These are phyloP conservation scores for Niveomyces coronatus DNA, from an alignment of 2,329 filamentous ascomycete genomes.

Conservation along the genomic window DNA sequence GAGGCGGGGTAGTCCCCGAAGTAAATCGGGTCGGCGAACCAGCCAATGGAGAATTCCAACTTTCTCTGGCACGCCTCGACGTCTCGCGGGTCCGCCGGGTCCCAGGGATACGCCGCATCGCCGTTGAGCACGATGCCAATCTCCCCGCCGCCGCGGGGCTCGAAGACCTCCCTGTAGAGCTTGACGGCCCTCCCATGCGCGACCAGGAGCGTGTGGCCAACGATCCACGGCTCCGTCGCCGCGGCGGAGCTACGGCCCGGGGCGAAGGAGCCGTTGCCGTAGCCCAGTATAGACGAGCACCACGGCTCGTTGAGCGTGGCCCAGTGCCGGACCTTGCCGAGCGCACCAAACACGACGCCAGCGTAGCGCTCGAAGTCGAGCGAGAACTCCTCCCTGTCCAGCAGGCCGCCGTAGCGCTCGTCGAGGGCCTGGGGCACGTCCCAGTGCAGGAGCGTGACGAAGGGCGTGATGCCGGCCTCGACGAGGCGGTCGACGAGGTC, in stretches of 20 bases:
- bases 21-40: conserved; percentile 86
- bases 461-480: conserved; percentile 65
- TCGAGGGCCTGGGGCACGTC: conserved; percentile 72
- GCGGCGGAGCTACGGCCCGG: conserved; percentile 75
- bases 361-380: conserved; percentile 74
- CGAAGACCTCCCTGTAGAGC: conserved; percentile 74
- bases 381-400: conserved; percentile 75
- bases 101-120: conserved; percentile 75
- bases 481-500: conserved; percentile 70
- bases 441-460: conserved; percentile 83
- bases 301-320: conserved; percentile 88
- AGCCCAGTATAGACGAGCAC: conserved; percentile 73
- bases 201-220: conserved; percentile 69
- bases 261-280: conserved; percentile 67
- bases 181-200: conserved; percentile 75
- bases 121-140: conserved; percentile 87
- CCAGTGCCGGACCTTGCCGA: conserved; percentile 76
- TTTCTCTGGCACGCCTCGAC: conserved; percentile 69
- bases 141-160: conserved; percentile 58
- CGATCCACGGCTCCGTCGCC: conserved; percentile 68
- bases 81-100: conserved; percentile 63
- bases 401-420: conserved; percentile 68
- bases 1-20: conserved; percentile 73
- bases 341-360: conserved; percentile 60
- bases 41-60: conserved; percentile 77